phyloP scores from a whole-genome alignment of 306 rosid species.

The Trifolium fragiferum region DNA sequence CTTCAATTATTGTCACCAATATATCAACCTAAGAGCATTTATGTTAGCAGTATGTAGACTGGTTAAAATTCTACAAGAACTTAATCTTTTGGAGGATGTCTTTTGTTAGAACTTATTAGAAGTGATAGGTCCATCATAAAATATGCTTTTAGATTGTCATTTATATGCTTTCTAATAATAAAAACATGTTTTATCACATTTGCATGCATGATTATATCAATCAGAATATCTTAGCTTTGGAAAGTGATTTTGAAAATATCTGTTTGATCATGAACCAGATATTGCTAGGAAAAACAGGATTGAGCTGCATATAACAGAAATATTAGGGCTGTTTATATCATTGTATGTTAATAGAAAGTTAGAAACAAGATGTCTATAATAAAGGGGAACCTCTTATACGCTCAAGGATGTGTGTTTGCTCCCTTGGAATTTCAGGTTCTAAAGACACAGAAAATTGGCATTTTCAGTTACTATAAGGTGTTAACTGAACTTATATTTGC shows the following conservation, averaged over 20 bases:
- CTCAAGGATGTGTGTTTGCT: constrained; percentile 16
- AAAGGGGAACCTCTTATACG: constrained; percentile 6
- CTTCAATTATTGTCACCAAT: background rate
- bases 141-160: constrained; percentile 2
- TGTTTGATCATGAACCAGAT: constrained; percentile 35
- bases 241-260: constrained; percentile 38
- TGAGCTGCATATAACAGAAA: constrained; percentile 36
- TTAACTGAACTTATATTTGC: constrained; percentile 53
- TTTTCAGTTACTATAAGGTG: constrained; percentile 39
- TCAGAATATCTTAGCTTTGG: constrained; percentile 35
- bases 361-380: background rate
- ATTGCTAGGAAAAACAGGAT: constrained; percentile 22
- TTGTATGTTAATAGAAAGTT: constrained; percentile 23
- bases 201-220: constrained; percentile 2
- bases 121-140: background rate
- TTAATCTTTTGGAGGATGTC: background rate
- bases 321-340: background rate
- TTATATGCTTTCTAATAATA: background rate
- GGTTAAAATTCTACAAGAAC: constrained; percentile 1
- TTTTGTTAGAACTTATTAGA: background rate
- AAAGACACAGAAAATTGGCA: constrained; percentile 23
- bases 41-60: background rate
- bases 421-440: constrained; percentile 41
- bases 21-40: background rate
- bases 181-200: constrained; percentile 1